phyloP scores from a whole-genome alignment of 2,329 filamentous ascomycete genomes.

The Pseudogymnoascus sp. region DNA sequence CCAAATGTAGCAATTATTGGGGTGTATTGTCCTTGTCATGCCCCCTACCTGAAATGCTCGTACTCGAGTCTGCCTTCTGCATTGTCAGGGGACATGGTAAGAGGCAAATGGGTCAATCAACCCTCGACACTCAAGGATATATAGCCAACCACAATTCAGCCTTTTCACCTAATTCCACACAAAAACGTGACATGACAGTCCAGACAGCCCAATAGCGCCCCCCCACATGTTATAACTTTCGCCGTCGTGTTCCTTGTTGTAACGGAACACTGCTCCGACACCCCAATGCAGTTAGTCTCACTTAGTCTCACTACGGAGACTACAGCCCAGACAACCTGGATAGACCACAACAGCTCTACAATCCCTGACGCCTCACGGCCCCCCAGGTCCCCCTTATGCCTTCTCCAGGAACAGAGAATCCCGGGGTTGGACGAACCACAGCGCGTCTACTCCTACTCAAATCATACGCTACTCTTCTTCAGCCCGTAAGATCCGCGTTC shows the following conservation, averaged over 20 bases:
- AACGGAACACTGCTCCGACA: neutral
- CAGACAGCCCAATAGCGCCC: neutral
- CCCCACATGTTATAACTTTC: neutral
- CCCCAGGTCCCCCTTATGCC: neutral
- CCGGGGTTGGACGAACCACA: constrained; percentile 5
- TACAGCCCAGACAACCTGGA: neutral
- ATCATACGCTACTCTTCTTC: neutral
- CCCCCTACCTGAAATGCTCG: too few relatives aligned
- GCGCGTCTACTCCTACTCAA: neutral
- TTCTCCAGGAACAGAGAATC: neutral
- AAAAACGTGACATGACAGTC: neutral
- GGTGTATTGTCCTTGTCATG: neutral
- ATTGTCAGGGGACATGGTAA: neutral
- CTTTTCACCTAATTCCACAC: neutral
- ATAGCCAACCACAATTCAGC: neutral
- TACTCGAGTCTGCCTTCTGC: neutral
- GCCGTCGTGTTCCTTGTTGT: neutral
- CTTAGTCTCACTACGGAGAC: neutral
- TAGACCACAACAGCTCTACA: neutral
- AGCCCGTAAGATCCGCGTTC: neutral
- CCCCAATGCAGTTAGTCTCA: neutral
- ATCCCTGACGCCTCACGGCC: neutral
- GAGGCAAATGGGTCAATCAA: neutral
- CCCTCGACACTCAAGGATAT: neutral
- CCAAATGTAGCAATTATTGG: neutral